Conservation (phyloP, 805 yeast genomes). For the Saccharomycopsis sp. region DNA sequence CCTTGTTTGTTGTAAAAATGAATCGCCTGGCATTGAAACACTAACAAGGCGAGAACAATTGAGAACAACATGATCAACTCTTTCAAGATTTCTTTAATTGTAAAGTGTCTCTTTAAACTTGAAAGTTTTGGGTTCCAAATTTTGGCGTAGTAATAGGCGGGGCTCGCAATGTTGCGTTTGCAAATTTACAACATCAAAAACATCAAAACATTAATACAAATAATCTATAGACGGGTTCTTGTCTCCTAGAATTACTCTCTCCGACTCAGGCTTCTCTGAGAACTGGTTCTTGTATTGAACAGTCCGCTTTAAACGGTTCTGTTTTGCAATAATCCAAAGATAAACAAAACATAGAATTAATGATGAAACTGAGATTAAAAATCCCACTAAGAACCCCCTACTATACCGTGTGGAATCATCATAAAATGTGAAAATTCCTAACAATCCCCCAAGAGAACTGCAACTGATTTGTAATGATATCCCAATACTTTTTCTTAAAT, state of each 20-base stretch:
- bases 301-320: constrained; percentile 23
- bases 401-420: constrained; percentile 5
- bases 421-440: constrained; percentile 6
- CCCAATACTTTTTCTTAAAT: constrained; percentile 45
- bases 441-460: constrained; percentile 55
- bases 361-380: constrained; percentile 31
- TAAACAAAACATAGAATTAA: constrained; percentile 28
- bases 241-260: constrained; percentile 28
- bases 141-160: no score
- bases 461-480: constrained; percentile 56
- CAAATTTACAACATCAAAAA: no score
- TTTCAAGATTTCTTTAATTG: no score
- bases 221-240: constrained; percentile 28
- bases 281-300: constrained; percentile 23
- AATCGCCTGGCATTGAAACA: no score
- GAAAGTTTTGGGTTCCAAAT: no score
- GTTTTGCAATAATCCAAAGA: constrained; percentile 23
- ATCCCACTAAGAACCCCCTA: constrained; percentile 11
- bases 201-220: constrained; percentile 23
- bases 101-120: no score
- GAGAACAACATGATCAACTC: no score
- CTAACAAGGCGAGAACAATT: no score
- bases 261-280: constrained; percentile 22
- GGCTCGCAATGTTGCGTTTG: no score
- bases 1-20: constrained; percentile 76